Evolutionary conservation across 345 rosid genomes (phyloP), one percentile per base, ranked within the genome.

Genomic region (Streptanthus diversifolius): DNA sequence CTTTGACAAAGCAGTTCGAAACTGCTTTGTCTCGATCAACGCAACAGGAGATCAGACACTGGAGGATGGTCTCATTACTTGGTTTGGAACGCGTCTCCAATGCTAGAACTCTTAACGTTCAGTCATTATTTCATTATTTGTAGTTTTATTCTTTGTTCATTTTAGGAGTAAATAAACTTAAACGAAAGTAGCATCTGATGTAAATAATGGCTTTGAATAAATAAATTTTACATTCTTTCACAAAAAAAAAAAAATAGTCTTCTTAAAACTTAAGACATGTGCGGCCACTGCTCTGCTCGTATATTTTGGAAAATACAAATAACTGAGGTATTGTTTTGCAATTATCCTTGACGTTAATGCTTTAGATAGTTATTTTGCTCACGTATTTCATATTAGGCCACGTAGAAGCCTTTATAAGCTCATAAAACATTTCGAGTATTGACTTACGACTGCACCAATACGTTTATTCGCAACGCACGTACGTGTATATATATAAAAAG

Each of bases 321-420:
- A 43, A 17, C 33, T 8, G 51, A 5, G 48, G 59, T 25, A 57
- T 27, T 47, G 5, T 24, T 35, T 44, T 36, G 71, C 66, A 64
- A 59, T 55, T 47, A 57, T 66, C 60, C 53, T 25, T 27, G 47
- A 47, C 35, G 2, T 27, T 56, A 49, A 49, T 15, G 12, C n/a
- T 33, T 41, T 9, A 30, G 45, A 37, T 59, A 37, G 45, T 59
- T 37, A 29, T 59, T 52, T 32, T 5, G 40, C 44, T 66, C 10
- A 66, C 60, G 67, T 58, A 65, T 47, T 57, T 74, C 61, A 74
- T 18, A 66, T 47, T 58, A 19, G 18, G 73, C 78, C 78, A 74
- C 78, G 78, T 74, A 48, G 44, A 74, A 19, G 78, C 72, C 13
- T 58, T 66, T 48, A 10, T 19, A 57, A 37, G 32, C 78, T 66